A percentile compares a stretch with the other conserved stretches of the same genome.
phyloP scores from a whole-genome alignment of 768 basidiomycete species.

The Auricularia sp. region DNA sequence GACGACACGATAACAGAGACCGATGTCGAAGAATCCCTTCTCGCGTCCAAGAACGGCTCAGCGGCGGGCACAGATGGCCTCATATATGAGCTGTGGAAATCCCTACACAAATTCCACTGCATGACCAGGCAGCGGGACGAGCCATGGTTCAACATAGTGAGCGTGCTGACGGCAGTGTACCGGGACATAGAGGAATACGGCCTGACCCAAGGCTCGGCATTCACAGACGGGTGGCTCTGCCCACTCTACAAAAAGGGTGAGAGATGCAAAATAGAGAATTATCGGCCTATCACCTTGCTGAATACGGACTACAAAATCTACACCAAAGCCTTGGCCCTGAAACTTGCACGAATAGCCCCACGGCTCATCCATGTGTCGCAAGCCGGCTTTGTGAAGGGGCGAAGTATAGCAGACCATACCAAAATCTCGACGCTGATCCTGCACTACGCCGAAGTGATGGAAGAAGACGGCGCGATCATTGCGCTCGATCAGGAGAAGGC shows the following conservation, averaged over 20 bases:
- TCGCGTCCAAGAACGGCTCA: neutral
- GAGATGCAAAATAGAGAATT: constrained; percentile 7
- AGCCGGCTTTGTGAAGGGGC: constrained; percentile 13
- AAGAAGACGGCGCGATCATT: constrained; percentile 11
- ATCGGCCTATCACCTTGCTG: constrained; percentile 14
- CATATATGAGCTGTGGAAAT: neutral
- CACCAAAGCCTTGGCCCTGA: constrained; percentile 6
- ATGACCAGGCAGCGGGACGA: neutral
- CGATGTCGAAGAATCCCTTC: neutral
- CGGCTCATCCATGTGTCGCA: constrained; percentile 9
- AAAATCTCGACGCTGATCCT: constrained; percentile 6
- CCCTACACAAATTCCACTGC: neutral
- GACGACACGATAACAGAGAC: neutral
- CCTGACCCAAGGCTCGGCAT: constrained; percentile 6
- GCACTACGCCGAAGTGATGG: constrained; percentile 8
- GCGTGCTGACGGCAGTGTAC: neutral
- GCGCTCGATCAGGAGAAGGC: constrained; percentile 13
- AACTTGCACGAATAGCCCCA: neutral
- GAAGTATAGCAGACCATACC: constrained; percentile 11
- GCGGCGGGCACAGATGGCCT: neutral
- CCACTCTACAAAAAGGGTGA: constrained; percentile 14
- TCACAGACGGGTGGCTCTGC: constrained; percentile 14
- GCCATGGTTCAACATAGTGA: neutral
- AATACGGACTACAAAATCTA: constrained; percentile 17
- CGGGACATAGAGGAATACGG: neutral